These are phyloP conservation scores for Przewalskia tangutica DNA, from an alignment of 257 asterid species.

Conservation along the genomic window DNA sequence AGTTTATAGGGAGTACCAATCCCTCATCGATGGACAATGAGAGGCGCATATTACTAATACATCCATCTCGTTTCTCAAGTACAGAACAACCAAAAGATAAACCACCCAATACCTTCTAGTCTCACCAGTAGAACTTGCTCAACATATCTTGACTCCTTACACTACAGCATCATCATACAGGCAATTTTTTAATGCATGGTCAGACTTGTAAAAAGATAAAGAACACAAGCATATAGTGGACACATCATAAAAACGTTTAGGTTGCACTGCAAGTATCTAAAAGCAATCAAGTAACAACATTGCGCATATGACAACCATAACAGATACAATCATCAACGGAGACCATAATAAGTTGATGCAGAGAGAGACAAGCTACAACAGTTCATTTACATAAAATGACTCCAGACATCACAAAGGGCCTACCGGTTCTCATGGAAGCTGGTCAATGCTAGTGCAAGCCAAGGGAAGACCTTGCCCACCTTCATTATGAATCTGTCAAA, in stretches of 20 bases:
- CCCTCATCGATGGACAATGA: background rate
- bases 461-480: background rate
- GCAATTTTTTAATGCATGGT: background rate
- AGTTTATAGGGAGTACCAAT: background rate
- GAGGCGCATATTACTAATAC: too few species aligned
- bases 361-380: background rate
- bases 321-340: background rate
- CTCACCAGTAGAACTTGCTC: background rate
- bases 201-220: background rate
- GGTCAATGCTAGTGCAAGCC: background rate
- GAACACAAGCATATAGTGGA: background rate
- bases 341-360: background rate
- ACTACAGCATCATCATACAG: background rate
- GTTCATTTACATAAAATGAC: constrained; percentile 16
- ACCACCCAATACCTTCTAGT: background rate
- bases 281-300: background rate
- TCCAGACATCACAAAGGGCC: constrained; percentile 11
- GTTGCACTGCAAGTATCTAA: background rate
- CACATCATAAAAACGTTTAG: background rate
- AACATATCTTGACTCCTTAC: background rate
- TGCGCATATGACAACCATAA: background rate
- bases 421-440: constrained; percentile 5
- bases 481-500: background rate
- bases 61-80: too few species aligned
- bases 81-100: background rate